These are phyloP conservation scores for Yamadazyma ubonensis DNA, from an alignment of 805 yeast species.

Conservation along the genomic window DNA sequence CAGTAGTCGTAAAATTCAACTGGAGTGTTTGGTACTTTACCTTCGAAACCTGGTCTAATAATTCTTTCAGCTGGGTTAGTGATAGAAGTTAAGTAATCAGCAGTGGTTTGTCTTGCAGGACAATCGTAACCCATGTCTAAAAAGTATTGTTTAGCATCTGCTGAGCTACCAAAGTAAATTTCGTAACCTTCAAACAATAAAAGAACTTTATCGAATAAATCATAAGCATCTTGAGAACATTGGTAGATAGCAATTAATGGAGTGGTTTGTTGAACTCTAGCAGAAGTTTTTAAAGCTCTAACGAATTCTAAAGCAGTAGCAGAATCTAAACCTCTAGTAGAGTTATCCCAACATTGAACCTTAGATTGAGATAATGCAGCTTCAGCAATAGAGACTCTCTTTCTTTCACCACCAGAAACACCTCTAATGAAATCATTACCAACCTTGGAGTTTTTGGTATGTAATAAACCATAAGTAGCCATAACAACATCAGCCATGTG, in stretches of 20 bases:
- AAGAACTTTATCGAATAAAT: slow-evolving; percentile 47
- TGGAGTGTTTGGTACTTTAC: slow-evolving; percentile 55
- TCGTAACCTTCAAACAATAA: slow-evolving; percentile 49
- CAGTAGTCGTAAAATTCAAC: slow-evolving; percentile 58
- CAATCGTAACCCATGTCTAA: slow-evolving; percentile 60
- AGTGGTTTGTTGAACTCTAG: slow-evolving; percentile 49
- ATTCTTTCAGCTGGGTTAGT: slow-evolving; percentile 66
- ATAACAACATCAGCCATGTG: slow-evolving; percentile 44
- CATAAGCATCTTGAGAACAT: slow-evolving; percentile 49
- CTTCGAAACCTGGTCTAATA: slow-evolving; percentile 48
- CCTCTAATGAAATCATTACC: slow-evolving; percentile 68
- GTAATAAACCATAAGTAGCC: slow-evolving; percentile 50
- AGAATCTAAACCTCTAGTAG: slow-evolving; percentile 83
- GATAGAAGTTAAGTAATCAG: slow-evolving; percentile 64
- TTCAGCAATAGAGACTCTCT: slow-evolving; percentile 82
- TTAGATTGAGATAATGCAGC: slow-evolving; percentile 63
- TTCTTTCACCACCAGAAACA: slow-evolving; percentile 84
- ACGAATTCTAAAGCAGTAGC: slow-evolving; percentile 80
- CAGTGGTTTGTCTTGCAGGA: slow-evolving; percentile 63
- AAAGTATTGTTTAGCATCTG: slow-evolving; percentile 49
- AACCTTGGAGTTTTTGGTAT: slow-evolving; percentile 56
- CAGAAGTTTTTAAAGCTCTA: slow-evolving; percentile 62
- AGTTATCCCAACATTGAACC: slow-evolving; percentile 61
- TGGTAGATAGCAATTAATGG: slow-evolving; percentile 61
- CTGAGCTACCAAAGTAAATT: slow-evolving; percentile 46